These are phyloP conservation scores for Cyberlindnera bimundalis DNA, from an alignment of 805 yeast genomes.

Conservation along the genomic window DNA sequence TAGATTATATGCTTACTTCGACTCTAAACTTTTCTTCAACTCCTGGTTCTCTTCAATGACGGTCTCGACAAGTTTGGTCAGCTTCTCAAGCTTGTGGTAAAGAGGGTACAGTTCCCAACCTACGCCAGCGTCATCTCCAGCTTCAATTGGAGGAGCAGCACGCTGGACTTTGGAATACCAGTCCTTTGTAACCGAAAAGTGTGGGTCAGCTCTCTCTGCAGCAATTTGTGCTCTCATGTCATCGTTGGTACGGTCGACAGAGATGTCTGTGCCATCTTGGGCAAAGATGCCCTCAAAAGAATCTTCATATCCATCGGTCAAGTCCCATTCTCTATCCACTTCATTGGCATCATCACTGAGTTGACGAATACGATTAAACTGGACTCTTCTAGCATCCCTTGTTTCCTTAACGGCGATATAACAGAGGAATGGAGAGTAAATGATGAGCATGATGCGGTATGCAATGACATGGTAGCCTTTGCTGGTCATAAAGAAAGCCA, in stretches of 20 bases:
- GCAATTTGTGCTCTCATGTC: conserved; percentile 47
- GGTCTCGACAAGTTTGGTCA: conserved; percentile 23
- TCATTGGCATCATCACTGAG: conserved; percentile 79
- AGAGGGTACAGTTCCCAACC: conserved; percentile 63
- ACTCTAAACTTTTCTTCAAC: conserved; percentile 14
- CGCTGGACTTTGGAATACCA: conserved; percentile 51
- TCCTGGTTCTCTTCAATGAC: conserved; percentile 20
- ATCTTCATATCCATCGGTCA: conserved; percentile 66
- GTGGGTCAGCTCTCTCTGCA: conserved; percentile 70
- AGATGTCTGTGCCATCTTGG: conserved; percentile 24
- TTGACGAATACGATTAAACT: conserved; percentile 62
- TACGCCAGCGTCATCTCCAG: conserved; percentile 52
- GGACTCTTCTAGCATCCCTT: conserved; percentile 62
- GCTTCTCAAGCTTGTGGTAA: conserved; percentile 45
- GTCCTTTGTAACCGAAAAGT: conserved; percentile 49
- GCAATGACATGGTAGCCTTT: conserved; percentile 39
- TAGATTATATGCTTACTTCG: neutral
- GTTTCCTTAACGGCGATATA: conserved; percentile 64
- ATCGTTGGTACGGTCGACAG: conserved; percentile 33
- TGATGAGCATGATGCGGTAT: conserved; percentile 54
- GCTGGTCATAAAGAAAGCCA: conserved; percentile 39
- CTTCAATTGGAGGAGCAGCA: conserved; percentile 56
- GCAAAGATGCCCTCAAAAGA: conserved; percentile 31
- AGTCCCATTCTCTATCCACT: conserved; percentile 74
- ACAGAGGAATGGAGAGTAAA: conserved; percentile 66